Evolutionary conservation across 495 filamentous ascomycete genomes (phyloP).

Genomic region (Aspergillus indologenus): DNA sequence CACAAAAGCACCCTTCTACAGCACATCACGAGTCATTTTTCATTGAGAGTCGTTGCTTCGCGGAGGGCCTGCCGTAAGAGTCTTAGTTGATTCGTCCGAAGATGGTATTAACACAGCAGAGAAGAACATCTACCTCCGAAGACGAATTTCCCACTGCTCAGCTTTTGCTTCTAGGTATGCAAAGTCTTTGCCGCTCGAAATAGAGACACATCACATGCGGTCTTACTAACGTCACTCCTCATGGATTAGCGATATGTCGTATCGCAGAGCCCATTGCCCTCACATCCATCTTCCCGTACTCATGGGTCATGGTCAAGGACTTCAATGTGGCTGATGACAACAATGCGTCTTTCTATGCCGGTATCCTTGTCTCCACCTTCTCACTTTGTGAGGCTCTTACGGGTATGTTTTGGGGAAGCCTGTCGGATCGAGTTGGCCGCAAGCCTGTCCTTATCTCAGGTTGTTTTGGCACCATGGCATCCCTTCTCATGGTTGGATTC

Average conservation of each 20-base stretch:
- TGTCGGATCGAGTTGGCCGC: constrained; percentile 78
- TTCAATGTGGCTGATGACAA: constrained; percentile 63
- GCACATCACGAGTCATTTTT: constrained; percentile 2
- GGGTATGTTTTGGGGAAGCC: constrained; percentile 79
- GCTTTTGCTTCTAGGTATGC: constrained; percentile 68
- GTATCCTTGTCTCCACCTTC: constrained; percentile 82
- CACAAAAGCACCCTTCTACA: neutral
- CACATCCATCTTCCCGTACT: constrained; percentile 84
- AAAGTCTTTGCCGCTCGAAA: constrained; percentile 6
- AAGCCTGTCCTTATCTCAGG: constrained; percentile 81
- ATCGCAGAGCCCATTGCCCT: constrained; percentile 86
- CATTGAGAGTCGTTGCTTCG: constrained; percentile 16
- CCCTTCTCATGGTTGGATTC: constrained; percentile 79
- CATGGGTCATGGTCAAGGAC: constrained; percentile 75
- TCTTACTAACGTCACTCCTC: constrained; percentile 22
- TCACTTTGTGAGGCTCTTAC: constrained; percentile 75
- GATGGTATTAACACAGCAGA: constrained; percentile 51
- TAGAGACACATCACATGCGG: neutral
- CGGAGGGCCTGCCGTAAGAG: constrained; percentile 47
- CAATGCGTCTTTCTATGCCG: constrained; percentile 79
- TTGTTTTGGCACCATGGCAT: constrained; percentile 74
- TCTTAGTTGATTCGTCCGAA: constrained; percentile 41
- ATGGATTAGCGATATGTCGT: constrained; percentile 64
- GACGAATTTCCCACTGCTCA: constrained; percentile 67
- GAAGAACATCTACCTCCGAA: constrained; percentile 41